A percentile compares a stretch with the other conserved stretches of the same genome.
Evolutionary conservation across 352 stramenopile genomes (phyloP).

Genomic region (Phytophthora cactorum): DNA sequence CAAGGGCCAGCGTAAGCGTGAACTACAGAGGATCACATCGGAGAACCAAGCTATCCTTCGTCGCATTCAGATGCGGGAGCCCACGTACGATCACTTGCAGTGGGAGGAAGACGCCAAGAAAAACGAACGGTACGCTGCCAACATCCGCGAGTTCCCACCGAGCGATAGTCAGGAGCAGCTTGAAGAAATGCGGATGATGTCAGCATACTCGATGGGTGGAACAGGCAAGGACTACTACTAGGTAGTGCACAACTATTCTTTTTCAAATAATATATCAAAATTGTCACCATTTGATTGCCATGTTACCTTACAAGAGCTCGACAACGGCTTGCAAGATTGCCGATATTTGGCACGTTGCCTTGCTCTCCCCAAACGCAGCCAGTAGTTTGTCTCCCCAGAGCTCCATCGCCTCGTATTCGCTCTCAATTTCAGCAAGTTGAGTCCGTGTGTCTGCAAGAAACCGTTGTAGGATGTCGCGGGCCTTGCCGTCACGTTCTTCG

Average conservation of each 20-base stretch:
- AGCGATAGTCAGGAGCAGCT: constrained; percentile 48
- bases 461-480: constrained; percentile 52
- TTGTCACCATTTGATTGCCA: constrained; percentile 3
- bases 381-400: constrained; percentile 70
- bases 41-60: constrained; percentile 90
- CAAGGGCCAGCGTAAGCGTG: constrained; percentile 81
- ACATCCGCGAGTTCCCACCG: constrained; percentile 88
- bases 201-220: constrained; percentile 55
- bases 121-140: constrained; percentile 85
- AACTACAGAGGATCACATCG: constrained; percentile 87
- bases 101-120: constrained; percentile 90
- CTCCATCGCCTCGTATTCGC: constrained; percentile 69
- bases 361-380: constrained; percentile 70
- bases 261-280: constrained; percentile 30
- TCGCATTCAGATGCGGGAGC: constrained; percentile 91
- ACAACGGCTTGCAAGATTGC: constrained; percentile 49
- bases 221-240: constrained; percentile 53
- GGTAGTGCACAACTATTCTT: constrained; percentile 5
- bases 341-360: constrained; percentile 65
- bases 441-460: constrained; percentile 55
- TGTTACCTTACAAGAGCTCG: constrained; percentile 36
- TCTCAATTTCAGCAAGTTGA: constrained; percentile 53
- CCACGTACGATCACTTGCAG: constrained; percentile 90
- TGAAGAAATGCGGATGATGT: constrained; percentile 59
- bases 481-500: constrained; percentile 44